phyloP scores from a whole-genome alignment of 805 yeast genomes.

The Spathaspora boniae region DNA sequence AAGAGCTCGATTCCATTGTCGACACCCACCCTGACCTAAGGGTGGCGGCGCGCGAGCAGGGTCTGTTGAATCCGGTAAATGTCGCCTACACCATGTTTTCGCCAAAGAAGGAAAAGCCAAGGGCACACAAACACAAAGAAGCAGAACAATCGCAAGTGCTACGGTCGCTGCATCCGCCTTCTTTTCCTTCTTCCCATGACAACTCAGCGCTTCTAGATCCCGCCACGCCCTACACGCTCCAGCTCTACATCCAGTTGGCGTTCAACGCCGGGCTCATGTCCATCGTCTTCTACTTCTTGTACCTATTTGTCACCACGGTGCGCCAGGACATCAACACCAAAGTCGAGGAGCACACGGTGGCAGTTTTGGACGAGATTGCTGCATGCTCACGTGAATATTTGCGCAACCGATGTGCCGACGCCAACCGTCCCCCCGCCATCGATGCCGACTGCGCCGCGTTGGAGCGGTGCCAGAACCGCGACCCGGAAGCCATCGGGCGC shows the following conservation, averaged over 20 bases:
- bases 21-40: conserved; percentile 18
- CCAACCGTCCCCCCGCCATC: conserved; percentile 56
- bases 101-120: conserved; percentile 21
- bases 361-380: conserved; percentile 60
- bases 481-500: conserved; percentile 64
- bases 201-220: conserved; percentile 30
- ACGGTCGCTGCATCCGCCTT: conserved; percentile 1
- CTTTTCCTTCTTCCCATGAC: not conserved
- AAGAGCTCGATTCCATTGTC: conserved; percentile 11
- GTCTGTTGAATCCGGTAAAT: conserved; percentile 28
- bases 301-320: conserved; percentile 52
- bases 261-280: conserved; percentile 54
- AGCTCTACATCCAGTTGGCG: conserved; percentile 60
- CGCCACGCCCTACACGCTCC: conserved; percentile 51
- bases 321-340: conserved; percentile 68
- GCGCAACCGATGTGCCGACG: conserved; percentile 68
- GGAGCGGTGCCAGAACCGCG: conserved; percentile 80
- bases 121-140: too few relatives aligned
- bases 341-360: conserved; percentile 58
- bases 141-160: not conserved
- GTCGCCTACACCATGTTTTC: conserved; percentile 32
- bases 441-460: conserved; percentile 67
- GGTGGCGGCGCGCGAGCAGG: conserved; percentile 14
- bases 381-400: conserved; percentile 66
- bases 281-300: conserved; percentile 49